Base-by-base conservation (phyloP, 768 basidiomycete species). In the Lentinula aciculospora region DNA sequence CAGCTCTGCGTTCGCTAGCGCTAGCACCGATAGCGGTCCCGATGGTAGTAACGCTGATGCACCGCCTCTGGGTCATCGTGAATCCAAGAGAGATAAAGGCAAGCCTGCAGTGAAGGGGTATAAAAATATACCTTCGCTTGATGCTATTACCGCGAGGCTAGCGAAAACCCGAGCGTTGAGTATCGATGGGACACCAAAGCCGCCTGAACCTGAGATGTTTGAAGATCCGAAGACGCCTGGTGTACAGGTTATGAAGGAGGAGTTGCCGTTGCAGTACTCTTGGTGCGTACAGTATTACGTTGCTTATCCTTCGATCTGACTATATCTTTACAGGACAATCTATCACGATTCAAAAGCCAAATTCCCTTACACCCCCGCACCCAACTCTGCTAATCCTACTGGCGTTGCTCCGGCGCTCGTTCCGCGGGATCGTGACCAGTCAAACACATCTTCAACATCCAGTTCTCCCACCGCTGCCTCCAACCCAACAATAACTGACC, bases 291-390 rank as follows among this genome's bases (percentile, higher is more conserved):
- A 4, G 0, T 36, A 42, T 56, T 25, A 55, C 17, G n/a, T 21
- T 31, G n/a, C n/a, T n/a, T n/a, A n/a, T n/a, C n/a, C n/a, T n/a
- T n/a, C n/a, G n/a, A n/a, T n/a, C n/a, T 59, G 45, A 36, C 51
- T 40, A 39, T 51, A 25, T 50, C 34, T 13, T 44, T 36, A 13
- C 65, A 94, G 92, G 94, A 94, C 91, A 12, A 79, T 96, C 60
- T 97, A 84, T 70, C 92, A 93, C 70, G 94, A 97, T 67, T 81
- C 86, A 23, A 96, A 95, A 76, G 67, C 84, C 60, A 88, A 88
- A 70, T 76, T 73, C 56, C 81, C 88, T 3, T 82, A 72, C 62
- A 80, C 84, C 0, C 82, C 83, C 1, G 79, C 76, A 15, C 62
- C 59, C 53, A 63, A 51, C 25, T 44, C 54, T n/a, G 44, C 59